Evolutionary conservation across 2,329 filamentous ascomycete genomes (phyloP).

Genomic region (Colletotrichum sp.): DNA sequence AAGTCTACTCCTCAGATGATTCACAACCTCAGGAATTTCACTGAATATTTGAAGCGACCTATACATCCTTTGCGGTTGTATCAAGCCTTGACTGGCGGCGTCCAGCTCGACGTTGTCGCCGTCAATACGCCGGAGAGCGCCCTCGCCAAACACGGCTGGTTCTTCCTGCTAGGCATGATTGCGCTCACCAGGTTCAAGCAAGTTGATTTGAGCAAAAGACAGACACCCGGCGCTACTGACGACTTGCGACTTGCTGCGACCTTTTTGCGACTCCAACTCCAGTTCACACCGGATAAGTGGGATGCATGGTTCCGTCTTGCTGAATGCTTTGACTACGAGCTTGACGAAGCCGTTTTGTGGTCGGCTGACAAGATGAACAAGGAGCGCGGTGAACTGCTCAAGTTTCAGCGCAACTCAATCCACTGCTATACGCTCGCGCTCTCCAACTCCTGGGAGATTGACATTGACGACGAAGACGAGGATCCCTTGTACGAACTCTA

Average conservation of each 20-base stretch:
- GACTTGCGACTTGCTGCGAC: constrained; percentile 83
- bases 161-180: constrained; percentile 88
- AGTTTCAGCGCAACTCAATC: constrained; percentile 79
- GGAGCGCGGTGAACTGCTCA: constrained; percentile 74
- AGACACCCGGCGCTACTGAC: constrained; percentile 80
- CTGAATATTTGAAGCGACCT: constrained; percentile 80
- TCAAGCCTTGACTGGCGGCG: constrained; percentile 78
- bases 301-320: constrained; percentile 90
- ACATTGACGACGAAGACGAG: constrained; percentile 49
- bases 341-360: constrained; percentile 89
- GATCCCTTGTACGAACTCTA: constrained; percentile 64
- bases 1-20: constrained; percentile 81
- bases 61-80: constrained; percentile 84
- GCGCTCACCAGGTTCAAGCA: constrained; percentile 83
- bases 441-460: constrained; percentile 56
- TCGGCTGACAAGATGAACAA: constrained; percentile 91
- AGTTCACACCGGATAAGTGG: constrained; percentile 83
- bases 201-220: constrained; percentile 73
- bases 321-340: constrained; percentile 85
- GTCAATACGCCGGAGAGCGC: constrained; percentile 73
- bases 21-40: constrained; percentile 87
- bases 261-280: constrained; percentile 81
- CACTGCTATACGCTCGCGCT: constrained; percentile 75
- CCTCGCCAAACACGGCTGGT: constrained; percentile 86
- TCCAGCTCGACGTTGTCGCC: constrained; percentile 74